Conservation (phyloP, 495 filamentous ascomycete species). For the Xylaria scruposa region DNA sequence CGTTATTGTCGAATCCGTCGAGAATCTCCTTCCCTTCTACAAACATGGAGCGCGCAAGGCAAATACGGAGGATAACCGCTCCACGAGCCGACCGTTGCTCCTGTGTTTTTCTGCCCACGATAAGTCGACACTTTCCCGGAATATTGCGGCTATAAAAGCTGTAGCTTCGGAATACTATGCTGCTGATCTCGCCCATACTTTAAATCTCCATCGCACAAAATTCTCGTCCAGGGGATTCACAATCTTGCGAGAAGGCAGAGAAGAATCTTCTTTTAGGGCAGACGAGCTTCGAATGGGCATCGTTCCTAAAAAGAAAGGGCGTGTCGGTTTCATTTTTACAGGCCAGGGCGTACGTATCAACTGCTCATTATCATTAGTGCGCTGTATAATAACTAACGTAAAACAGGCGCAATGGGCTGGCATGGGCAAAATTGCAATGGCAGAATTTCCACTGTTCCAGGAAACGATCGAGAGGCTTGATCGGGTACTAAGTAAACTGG, state of each 20-base stretch:
- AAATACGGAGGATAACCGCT: background rate
- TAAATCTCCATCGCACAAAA: background rate
- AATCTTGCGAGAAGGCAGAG: constrained; percentile 3
- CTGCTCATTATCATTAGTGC: background rate
- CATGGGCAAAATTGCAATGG: constrained; percentile 29
- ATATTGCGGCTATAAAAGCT: background rate
- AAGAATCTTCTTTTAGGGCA: background rate
- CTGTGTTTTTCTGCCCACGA: background rate
- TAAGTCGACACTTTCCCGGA: background rate
- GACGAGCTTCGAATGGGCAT: constrained; percentile 27
- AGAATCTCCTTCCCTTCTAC: background rate
- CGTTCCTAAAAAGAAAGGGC: constrained; percentile 21
- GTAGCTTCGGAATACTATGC: background rate
- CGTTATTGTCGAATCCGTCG: background rate
- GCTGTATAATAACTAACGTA: constrained; percentile 1
- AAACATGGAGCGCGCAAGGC: background rate
- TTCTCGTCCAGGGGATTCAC: constrained; percentile 4
- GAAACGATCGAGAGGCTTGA: constrained; percentile 26
- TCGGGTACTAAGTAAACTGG: background rate
- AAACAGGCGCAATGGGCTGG: constrained; percentile 26
- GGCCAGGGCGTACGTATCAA: constrained; percentile 43
- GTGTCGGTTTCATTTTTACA: constrained; percentile 37
- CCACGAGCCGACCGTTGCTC: background rate
- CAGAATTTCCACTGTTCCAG: constrained; percentile 23
- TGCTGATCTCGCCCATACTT: background rate